phyloP scores from a whole-genome alignment of 2,329 filamentous ascomycete species.

The Colletotrichum aenigma region DNA sequence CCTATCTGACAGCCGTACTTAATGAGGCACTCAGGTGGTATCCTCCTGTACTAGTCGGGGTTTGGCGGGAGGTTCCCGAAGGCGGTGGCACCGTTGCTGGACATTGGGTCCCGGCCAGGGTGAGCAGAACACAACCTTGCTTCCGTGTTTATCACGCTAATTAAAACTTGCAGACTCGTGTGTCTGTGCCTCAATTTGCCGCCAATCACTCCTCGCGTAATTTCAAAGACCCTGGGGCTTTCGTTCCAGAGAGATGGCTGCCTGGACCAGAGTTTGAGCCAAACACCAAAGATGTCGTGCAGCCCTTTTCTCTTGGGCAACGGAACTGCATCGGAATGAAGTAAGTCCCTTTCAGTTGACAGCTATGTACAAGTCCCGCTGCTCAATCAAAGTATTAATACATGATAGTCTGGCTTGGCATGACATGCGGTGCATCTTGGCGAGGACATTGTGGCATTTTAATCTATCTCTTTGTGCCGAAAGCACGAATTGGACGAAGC shows the following conservation, averaged over 20 bases:
- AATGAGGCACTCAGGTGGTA: background rate
- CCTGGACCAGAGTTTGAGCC: background rate
- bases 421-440: background rate
- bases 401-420: background rate
- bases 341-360: background rate
- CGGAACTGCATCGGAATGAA: background rate
- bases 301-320: background rate
- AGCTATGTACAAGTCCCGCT: background rate
- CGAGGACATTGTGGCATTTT: background rate
- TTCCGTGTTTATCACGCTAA: background rate
- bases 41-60: background rate
- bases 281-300: background rate
- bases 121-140: background rate
- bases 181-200: background rate
- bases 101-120: background rate
- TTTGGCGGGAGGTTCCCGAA: background rate
- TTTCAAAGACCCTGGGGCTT: background rate
- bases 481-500: background rate
- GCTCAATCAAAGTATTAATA: background rate
- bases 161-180: background rate
- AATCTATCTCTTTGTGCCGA: background rate
- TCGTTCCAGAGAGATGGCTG: background rate
- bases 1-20: background rate
- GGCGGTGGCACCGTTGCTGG: background rate
- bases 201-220: background rate